Conservation (phyloP, 2,329 filamentous ascomycete species). For the Xylariales sp. region DNA sequence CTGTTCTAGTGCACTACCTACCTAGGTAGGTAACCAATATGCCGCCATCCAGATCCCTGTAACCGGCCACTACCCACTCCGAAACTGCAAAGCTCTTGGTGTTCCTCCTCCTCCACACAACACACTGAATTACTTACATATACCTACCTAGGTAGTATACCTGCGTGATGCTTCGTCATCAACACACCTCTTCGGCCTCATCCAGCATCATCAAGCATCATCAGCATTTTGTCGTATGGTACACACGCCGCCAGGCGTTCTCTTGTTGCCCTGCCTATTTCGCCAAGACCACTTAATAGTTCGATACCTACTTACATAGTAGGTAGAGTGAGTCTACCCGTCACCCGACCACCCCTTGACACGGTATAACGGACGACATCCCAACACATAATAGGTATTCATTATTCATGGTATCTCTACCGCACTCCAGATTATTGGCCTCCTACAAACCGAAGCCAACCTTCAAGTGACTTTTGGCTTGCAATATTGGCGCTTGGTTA, state of each 20-base stretch:
- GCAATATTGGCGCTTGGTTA: neutral
- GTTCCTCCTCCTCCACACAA: too few species aligned
- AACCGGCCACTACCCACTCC: too few species aligned
- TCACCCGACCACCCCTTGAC: neutral
- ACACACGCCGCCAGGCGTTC: neutral
- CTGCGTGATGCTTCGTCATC: slow-evolving; percentile 23
- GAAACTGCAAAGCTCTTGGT: too few species aligned
- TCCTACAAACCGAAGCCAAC: neutral
- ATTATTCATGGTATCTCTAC: neutral
- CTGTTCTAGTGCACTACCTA: too few species aligned
- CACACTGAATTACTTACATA: too few species aligned
- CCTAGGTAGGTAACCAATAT: too few species aligned
- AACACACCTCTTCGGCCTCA: slow-evolving; percentile 15
- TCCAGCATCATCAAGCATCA: neutral
- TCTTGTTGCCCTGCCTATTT: neutral
- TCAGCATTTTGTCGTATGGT: neutral
- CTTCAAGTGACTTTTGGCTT: slow-evolving; percentile 10
- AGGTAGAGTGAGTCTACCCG: too few species aligned
- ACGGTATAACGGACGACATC: neutral
- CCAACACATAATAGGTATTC: neutral
- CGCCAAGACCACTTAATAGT: neutral
- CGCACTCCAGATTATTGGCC: slow-evolving; percentile 4
- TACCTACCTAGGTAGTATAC: too few species aligned
- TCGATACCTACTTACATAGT: too few species aligned
- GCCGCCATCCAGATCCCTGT: too few species aligned